Evolutionary conservation across 1,139 yeast genomes (phyloP).

Genomic region (Suhomyces kunorum): DNA sequence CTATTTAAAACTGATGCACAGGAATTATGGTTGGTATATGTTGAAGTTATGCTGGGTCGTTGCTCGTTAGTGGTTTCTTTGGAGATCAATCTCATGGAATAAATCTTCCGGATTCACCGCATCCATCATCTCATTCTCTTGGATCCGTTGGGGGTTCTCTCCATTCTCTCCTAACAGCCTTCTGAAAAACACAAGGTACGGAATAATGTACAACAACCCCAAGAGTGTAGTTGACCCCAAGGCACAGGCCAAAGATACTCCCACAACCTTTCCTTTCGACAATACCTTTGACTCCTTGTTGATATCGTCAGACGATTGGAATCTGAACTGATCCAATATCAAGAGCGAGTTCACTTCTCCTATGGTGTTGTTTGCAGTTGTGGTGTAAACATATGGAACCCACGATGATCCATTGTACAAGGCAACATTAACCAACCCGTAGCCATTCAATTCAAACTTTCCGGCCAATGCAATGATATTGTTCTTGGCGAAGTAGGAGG

Average conservation of each 20-base stretch:
- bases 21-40: not conserved
- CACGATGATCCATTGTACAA: slow-evolving; percentile 68
- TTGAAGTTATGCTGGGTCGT: slow-evolving; percentile 2
- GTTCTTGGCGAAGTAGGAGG: slow-evolving; percentile 40
- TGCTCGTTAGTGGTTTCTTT: slow-evolving; percentile 24
- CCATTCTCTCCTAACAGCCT: slow-evolving; percentile 37
- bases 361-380: slow-evolving; percentile 20
- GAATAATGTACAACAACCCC: slow-evolving; percentile 61
- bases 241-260: slow-evolving; percentile 86
- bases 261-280: slow-evolving; percentile 74
- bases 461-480: slow-evolving; percentile 67
- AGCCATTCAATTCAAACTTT: slow-evolving; percentile 45
- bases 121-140: slow-evolving; percentile 67
- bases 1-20: not conserved
- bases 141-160: slow-evolving; percentile 49
- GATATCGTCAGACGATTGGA: slow-evolving; percentile 42
- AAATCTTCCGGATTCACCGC: slow-evolving; percentile 66
- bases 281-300: slow-evolving; percentile 22
- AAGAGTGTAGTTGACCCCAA: slow-evolving; percentile 73
- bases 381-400: slow-evolving; percentile 62
- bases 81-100: slow-evolving; percentile 59
- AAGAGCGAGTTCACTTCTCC: slow-evolving; percentile 39
- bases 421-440: slow-evolving; percentile 69
- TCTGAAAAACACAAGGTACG: slow-evolving; percentile 51
- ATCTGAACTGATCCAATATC: slow-evolving; percentile 39